phyloP scores from a whole-genome alignment of 768 basidiomycete species.

The Lactifluus rugatus region DNA sequence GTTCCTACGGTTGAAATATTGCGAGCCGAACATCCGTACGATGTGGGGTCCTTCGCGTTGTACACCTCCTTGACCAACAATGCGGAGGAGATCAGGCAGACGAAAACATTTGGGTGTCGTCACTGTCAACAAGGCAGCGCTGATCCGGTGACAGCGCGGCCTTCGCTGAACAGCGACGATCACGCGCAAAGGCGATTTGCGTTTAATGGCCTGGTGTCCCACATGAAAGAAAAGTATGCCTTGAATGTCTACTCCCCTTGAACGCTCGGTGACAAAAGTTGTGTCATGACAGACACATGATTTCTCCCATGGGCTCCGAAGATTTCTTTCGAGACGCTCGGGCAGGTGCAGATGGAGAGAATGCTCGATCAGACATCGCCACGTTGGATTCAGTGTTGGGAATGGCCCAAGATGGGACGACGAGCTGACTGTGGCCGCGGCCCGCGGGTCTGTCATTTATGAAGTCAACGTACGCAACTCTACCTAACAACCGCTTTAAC shows the following conservation, averaged over 20 bases:
- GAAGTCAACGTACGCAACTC: not conserved
- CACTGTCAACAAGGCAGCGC: slow-evolving; percentile 10
- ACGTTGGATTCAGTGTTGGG: not conserved
- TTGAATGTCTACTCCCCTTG: not conserved
- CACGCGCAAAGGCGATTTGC: slow-evolving; percentile 27
- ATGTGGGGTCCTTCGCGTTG: not conserved
- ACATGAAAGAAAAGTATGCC: slow-evolving; percentile 51
- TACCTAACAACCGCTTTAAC: too few relatives aligned
- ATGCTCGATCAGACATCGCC: not conserved
- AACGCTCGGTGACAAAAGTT: not conserved
- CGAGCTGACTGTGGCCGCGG: not conserved
- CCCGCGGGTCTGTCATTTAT: not conserved
- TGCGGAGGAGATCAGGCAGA: slow-evolving; percentile 1
- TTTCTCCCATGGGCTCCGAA: slow-evolving; percentile 14
- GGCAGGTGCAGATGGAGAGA: not conserved
- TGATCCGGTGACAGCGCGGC: not conserved
- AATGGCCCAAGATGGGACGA: not conserved
- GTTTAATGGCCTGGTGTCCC: slow-evolving; percentile 53
- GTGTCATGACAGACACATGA: slow-evolving; percentile 35
- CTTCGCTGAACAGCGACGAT: not conserved
- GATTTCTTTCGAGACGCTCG: slow-evolving; percentile 15
- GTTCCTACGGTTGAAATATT: not conserved
- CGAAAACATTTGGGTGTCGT: slow-evolving; percentile 18
- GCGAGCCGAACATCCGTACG: not conserved
- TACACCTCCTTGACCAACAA: not conserved